These are phyloP conservation scores for Collybia sp. DNA, from an alignment of 768 basidiomycete genomes.

Conservation along the genomic window DNA sequence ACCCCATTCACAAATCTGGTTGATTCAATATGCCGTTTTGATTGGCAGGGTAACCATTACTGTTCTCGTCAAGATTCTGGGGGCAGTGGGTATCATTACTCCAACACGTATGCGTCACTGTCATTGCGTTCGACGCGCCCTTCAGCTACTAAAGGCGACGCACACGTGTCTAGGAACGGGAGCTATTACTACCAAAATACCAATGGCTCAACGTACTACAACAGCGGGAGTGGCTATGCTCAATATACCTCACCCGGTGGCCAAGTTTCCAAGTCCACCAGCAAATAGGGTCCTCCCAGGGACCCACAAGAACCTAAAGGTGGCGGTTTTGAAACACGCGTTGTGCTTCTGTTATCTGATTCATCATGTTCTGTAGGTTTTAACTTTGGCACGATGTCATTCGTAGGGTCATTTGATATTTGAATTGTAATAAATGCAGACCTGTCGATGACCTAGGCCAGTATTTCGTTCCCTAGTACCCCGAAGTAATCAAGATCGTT, in stretches of 20 bases:
- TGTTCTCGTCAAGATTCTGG: constrained; percentile 44
- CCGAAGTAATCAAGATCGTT: too few relatives aligned
- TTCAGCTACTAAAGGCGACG: constrained; percentile 1
- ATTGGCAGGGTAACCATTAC: constrained; percentile 53
- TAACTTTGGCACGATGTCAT: too few relatives aligned
- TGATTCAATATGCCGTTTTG: not conserved
- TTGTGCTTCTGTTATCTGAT: too few relatives aligned
- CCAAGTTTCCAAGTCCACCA: constrained; percentile 19
- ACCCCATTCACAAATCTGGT: not conserved
- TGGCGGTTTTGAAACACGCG: too few relatives aligned
- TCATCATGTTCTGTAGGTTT: too few relatives aligned
- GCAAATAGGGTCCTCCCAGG: constrained; percentile 2
- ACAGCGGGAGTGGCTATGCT: constrained; percentile 40
- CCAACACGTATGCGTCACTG: constrained; percentile 38
- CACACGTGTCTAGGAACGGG: constrained; percentile 31
- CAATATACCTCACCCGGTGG: constrained; percentile 47
- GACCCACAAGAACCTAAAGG: not conserved
- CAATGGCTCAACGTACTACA: constrained; percentile 57
- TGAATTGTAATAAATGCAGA: too few relatives aligned
- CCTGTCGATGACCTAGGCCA: too few relatives aligned
- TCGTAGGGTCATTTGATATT: too few relatives aligned
- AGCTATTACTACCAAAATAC: constrained; percentile 63
- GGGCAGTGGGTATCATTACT: constrained; percentile 54
- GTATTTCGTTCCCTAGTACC: too few relatives aligned
- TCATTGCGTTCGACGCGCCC: not conserved